Evolutionary conservation across 805 yeast species (phyloP).

Genomic region (Ogataea siamensis): DNA sequence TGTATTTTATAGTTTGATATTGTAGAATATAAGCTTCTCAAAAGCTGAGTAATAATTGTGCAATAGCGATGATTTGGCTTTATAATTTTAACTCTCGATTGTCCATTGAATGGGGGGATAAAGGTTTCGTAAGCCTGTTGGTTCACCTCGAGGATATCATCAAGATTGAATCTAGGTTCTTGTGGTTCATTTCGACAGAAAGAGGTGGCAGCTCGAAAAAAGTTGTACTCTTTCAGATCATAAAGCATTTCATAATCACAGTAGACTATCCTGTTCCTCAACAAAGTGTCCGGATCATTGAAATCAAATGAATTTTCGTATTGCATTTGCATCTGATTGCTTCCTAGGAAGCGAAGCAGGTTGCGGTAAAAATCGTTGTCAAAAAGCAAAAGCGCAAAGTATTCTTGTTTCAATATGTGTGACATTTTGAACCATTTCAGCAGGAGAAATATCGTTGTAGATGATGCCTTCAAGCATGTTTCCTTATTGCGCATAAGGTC

Average conservation of each 20-base stretch:
- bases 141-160: constrained; percentile 20
- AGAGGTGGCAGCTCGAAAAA: constrained; percentile 23
- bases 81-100: constrained; percentile 21
- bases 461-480: constrained; percentile 54
- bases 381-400: constrained; percentile 64
- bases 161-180: constrained; percentile 11
- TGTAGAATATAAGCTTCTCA: constrained; percentile 55
- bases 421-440: constrained; percentile 76
- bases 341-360: constrained; percentile 34
- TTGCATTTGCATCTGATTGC: constrained; percentile 31
- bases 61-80: constrained; percentile 42
- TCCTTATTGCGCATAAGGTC: constrained; percentile 65
- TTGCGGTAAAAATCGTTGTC: constrained; percentile 60
- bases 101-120: constrained; percentile 31
- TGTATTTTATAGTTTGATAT: constrained; percentile 66
- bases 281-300: constrained; percentile 26
- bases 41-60: constrained; percentile 46
- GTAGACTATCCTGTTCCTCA: constrained; percentile 31
- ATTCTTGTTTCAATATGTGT: constrained; percentile 79
- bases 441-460: constrained; percentile 51
- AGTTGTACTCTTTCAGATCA: constrained; percentile 27
- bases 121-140: constrained; percentile 19
- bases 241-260: constrained; percentile 33
- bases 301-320: constrained; percentile 27
- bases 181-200: constrained; percentile 12